Conservation (phyloP, 2,329 filamentous ascomycete genomes). For the Venturia asperata region DNA sequence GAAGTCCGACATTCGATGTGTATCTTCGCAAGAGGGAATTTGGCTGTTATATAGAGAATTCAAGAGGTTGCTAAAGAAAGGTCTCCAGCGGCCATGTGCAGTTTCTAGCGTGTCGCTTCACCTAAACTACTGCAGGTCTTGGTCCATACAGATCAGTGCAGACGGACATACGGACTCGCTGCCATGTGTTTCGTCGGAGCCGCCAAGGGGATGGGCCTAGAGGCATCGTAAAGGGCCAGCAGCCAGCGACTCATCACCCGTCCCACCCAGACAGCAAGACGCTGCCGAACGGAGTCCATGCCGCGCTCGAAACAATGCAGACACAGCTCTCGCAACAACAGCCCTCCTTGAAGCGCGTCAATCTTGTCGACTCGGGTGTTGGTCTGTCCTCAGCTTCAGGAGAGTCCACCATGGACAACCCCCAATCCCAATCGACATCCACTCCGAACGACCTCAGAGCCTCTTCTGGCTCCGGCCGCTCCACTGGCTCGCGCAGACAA, state of each 20-base stretch:
- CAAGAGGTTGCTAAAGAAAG: not conserved
- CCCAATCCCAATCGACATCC: constrained; percentile 22
- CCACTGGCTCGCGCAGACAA: constrained; percentile 37
- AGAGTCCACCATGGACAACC: constrained; percentile 42
- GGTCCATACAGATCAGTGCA: not conserved
- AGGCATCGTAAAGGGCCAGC: not conserved
- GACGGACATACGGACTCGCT: not conserved
- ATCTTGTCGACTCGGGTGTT: constrained; percentile 9
- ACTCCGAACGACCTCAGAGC: constrained; percentile 49
- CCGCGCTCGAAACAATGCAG: constrained; percentile 5
- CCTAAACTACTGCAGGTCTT: not conserved
- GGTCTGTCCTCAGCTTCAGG: constrained; percentile 26
- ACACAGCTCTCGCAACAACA: constrained; percentile 2
- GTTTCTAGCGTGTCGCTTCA: not conserved
- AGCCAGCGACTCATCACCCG: constrained; percentile 1
- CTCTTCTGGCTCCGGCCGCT: constrained; percentile 60
- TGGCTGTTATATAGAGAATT: not conserved
- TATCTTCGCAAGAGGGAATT: too few relatives aligned
- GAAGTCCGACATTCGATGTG: too few relatives aligned
- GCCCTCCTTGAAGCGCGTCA: constrained; percentile 9
- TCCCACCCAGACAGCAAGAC: constrained; percentile 2
- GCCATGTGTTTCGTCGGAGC: not conserved
- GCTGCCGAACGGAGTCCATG: not conserved
- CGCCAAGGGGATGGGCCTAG: not conserved
- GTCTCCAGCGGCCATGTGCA: not conserved